Conservation (phyloP, 371 early-diverging fungal genomes). For the Choanephora cucurbitarum region DNA sequence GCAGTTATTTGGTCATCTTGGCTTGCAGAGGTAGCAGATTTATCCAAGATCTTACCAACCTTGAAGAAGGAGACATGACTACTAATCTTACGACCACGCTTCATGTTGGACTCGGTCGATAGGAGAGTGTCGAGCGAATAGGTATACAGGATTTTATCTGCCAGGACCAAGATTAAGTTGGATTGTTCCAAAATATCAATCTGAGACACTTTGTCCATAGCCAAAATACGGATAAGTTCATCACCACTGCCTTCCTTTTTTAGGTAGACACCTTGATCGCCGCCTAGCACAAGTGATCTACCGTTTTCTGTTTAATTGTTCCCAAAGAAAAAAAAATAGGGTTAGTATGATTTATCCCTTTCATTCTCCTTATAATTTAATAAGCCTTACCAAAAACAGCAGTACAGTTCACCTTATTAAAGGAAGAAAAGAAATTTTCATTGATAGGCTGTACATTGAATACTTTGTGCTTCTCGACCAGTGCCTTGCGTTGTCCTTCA, state of each 20-base stretch:
- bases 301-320: constrained; percentile 25
- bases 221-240: constrained; percentile 59
- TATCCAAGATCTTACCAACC: constrained; percentile 74
- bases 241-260: constrained; percentile 32
- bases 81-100: constrained; percentile 69
- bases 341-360: background rate
- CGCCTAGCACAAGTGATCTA: constrained; percentile 36
- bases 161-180: constrained; percentile 75
- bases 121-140: constrained; percentile 74
- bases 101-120: constrained; percentile 44
- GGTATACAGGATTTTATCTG: constrained; percentile 79
- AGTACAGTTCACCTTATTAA: constrained; percentile 42
- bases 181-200: constrained; percentile 80
- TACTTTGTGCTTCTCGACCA: constrained; percentile 60
- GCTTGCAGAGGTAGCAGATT: constrained; percentile 51
- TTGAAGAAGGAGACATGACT: constrained; percentile 89
- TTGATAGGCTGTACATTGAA: constrained; percentile 57
- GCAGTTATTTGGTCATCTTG: constrained; percentile 21
- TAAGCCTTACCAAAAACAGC: constrained; percentile 35
- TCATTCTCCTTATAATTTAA: background rate
- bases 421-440: constrained; percentile 34
- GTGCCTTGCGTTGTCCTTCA: constrained; percentile 64
- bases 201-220: constrained; percentile 83
- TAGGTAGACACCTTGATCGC: constrained; percentile 52
- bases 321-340: no score